phyloP scores from a whole-genome alignment of 495 filamentous ascomycete species.

The Monascus purpureus region DNA sequence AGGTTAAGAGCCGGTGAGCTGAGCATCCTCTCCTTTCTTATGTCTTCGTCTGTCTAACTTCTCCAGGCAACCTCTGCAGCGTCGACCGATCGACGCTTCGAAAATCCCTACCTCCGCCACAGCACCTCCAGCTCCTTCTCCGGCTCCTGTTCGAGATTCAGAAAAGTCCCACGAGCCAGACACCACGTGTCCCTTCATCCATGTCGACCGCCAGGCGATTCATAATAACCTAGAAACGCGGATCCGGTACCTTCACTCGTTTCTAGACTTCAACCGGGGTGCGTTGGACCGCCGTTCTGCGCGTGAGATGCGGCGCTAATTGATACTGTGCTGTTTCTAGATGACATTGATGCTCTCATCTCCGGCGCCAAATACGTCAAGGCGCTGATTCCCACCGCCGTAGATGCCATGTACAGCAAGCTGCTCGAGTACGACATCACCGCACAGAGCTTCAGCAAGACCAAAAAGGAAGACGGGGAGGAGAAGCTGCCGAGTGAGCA shows the following conservation, averaged over 20 bases:
- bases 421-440: constrained; percentile 53
- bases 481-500: constrained; percentile 38
- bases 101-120: no score
- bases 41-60: no score
- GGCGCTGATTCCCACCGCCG: constrained; percentile 36
- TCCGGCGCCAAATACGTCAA: constrained; percentile 47
- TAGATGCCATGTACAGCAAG: constrained; percentile 49
- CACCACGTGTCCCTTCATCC: no score
- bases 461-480: constrained; percentile 38
- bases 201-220: constrained; percentile 43
- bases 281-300: constrained; percentile 8
- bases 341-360: constrained; percentile 42
- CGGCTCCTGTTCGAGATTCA: no score
- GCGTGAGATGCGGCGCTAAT: not conserved
- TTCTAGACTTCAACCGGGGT: constrained; percentile 47
- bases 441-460: constrained; percentile 45
- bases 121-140: no score
- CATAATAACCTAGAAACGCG: constrained; percentile 44
- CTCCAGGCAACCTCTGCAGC: no score
- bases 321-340: constrained; percentile 15
- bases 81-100: no score
- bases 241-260: constrained; percentile 45
- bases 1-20: no score
- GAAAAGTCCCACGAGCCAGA: no score
- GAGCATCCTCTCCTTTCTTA: no score